Conservation (phyloP, 768 basidiomycete genomes). For the Suillus luteus region DNA sequence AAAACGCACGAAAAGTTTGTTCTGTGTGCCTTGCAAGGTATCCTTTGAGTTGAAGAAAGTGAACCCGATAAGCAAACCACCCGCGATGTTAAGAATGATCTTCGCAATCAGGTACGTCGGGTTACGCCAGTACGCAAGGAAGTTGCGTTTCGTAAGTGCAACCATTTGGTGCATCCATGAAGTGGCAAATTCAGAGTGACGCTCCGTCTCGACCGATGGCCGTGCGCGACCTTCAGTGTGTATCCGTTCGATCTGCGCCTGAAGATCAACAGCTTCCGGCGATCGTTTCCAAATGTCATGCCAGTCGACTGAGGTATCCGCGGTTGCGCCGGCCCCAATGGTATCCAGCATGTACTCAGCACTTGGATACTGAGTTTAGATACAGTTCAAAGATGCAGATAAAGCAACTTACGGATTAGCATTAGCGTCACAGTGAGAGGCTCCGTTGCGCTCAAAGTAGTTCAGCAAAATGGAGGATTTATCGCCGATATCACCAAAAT, state of each 20-base stretch:
- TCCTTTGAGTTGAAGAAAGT: conserved; percentile 41
- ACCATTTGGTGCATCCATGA: conserved; percentile 41
- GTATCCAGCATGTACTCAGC: conserved; percentile 53
- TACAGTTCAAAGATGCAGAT: background rate
- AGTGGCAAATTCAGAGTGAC: conserved; percentile 37
- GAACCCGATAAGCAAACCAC: conserved; percentile 43
- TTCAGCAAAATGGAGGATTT: conserved; percentile 23
- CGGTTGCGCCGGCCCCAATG: conserved; percentile 59
- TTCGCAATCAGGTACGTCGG: conserved; percentile 44
- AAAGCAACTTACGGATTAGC: conserved; percentile 27
- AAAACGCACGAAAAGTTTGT: conserved; percentile 43
- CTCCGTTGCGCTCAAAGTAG: conserved; percentile 30
- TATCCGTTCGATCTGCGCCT: conserved; percentile 45
- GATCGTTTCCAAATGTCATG: conserved; percentile 49
- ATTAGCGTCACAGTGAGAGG: conserved; percentile 18
- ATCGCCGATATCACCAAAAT: conserved; percentile 52
- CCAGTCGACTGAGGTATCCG: conserved; percentile 49
- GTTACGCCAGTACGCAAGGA: conserved; percentile 40
- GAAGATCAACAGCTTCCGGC: conserved; percentile 38
- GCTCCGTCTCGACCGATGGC: conserved; percentile 22
- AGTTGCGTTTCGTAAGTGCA: conserved; percentile 35
- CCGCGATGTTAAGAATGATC: conserved; percentile 35
- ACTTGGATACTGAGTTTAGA: conserved; percentile 23
- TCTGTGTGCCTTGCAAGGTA: conserved; percentile 42
- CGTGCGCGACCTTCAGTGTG: conserved; percentile 39